phyloP scores from a whole-genome alignment of 108 stramenopile genomes.

The Cyclotella cryptica region DNA sequence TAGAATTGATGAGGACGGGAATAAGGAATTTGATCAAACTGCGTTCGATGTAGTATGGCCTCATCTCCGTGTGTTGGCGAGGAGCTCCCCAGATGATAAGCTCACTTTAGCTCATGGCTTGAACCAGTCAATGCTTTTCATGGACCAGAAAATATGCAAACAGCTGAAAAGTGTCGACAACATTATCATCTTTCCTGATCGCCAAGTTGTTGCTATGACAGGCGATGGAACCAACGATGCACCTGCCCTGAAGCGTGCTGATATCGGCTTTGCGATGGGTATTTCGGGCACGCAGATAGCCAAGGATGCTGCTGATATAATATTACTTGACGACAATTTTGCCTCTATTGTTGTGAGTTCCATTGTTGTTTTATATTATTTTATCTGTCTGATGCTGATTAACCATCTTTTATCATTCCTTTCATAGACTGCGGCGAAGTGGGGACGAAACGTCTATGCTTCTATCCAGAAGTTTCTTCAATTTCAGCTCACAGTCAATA shows the following conservation, averaged over 20 bases:
- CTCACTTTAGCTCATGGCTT: constrained; percentile 87
- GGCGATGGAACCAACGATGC: constrained; percentile 99
- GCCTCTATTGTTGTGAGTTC: constrained; percentile 86
- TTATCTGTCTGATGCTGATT: too few relatives aligned
- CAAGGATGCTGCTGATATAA: constrained; percentile 94
- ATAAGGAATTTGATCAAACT: constrained; percentile 82
- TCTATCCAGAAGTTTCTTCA: constrained; percentile 98
- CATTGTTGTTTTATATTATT: too few relatives aligned
- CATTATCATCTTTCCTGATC: constrained; percentile 82
- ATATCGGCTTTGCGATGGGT: constrained; percentile 98
- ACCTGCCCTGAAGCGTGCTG: constrained; percentile 97
- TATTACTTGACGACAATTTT: constrained; percentile 97
- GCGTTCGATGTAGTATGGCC: constrained; percentile 91
- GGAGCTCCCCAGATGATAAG: constrained; percentile 86
- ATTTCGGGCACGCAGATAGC: constrained; percentile 98
- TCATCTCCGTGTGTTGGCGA: constrained; percentile 76
- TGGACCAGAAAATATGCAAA: constrained; percentile 60
- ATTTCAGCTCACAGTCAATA: constrained; percentile 98
- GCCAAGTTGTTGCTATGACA: constrained; percentile 97
- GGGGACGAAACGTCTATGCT: constrained; percentile 98
- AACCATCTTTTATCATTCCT: not conserved
- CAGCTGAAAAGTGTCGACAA: constrained; percentile 55
- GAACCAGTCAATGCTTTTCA: constrained; percentile 82
- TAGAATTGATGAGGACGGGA: constrained; percentile 59
- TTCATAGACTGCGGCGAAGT: constrained; percentile 85